A percentile compares a stretch with the other conserved stretches of the same genome.
These are phyloP conservation scores for Populus tomentosa DNA, from an alignment of 441 rosid genomes.

Conservation along the genomic window DNA sequence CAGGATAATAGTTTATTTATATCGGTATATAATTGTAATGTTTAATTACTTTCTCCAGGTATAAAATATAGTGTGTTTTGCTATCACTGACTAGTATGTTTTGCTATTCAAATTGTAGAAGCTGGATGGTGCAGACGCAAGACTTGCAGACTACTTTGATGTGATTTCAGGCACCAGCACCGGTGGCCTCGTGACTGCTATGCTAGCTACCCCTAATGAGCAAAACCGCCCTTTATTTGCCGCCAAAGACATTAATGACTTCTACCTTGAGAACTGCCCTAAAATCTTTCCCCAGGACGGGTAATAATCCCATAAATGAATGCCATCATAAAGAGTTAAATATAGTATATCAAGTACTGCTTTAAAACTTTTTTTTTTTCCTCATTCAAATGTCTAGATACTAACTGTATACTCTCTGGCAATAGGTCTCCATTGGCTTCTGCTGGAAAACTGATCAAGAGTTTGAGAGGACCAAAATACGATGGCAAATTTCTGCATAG, in stretches of 20 bases:
- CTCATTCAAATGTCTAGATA: not conserved
- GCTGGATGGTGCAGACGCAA: conserved; percentile 49
- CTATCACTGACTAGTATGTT: not conserved
- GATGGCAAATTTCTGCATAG: conserved; percentile 28
- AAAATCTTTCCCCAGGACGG: conserved; percentile 47
- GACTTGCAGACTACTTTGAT: conserved; percentile 57
- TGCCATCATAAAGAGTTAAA: too few relatives aligned
- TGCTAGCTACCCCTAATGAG: conserved; percentile 51
- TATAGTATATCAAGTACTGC: too few relatives aligned
- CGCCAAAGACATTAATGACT: conserved; percentile 46
- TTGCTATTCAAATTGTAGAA: not conserved
- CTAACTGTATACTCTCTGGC: not conserved
- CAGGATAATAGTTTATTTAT: too few relatives aligned
- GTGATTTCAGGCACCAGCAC: conserved; percentile 58
- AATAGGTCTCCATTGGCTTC: conserved; percentile 10
- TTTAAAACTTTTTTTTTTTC: not conserved
- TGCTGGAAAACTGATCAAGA: conserved; percentile 4
- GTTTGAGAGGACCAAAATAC: conserved; percentile 30
- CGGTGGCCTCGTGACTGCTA: conserved; percentile 54
- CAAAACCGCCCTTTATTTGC: conserved; percentile 45
- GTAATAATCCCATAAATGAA: conserved; percentile 6
- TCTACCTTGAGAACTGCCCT: conserved; percentile 40
- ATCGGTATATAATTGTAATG: too few relatives aligned
- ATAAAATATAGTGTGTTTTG: too few relatives aligned
- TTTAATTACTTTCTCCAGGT: not conserved